These are phyloP conservation scores for Bothriochloa decipiens DNA, from an alignment of 176 grass and related monocot species.

Conservation along the genomic window DNA sequence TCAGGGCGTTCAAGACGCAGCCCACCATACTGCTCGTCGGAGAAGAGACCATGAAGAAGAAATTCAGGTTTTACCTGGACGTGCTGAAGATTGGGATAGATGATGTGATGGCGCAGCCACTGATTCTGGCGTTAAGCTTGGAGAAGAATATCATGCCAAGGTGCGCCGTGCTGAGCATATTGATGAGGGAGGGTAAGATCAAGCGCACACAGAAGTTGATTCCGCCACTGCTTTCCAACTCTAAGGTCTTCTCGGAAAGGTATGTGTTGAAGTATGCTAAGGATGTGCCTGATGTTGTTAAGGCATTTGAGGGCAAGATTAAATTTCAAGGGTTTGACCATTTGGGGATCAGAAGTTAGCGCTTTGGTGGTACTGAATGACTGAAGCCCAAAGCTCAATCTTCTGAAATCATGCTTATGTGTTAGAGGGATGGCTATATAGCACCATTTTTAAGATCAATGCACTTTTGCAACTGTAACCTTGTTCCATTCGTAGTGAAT, in stretches of 20 bases:
- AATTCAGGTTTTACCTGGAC: constrained; percentile 40
- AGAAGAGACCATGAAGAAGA: constrained; percentile 37
- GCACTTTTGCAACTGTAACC: background rate
- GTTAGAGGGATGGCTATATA: constrained; percentile 6
- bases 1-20: constrained; percentile 41
- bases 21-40: constrained; percentile 13
- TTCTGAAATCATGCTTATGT: background rate
- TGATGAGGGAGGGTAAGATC: constrained; percentile 52
- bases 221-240: background rate
- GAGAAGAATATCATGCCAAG: constrained; percentile 54
- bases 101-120: constrained; percentile 29
- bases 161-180: constrained; percentile 47
- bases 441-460: background rate
- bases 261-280: constrained; percentile 38
- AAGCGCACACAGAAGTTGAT: background rate
- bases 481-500: background rate
- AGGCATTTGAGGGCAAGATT: constrained; percentile 55
- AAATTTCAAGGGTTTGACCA: constrained; percentile 50
- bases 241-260: background rate
- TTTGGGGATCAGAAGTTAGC: background rate
- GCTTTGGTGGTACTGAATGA: background rate
- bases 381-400: background rate
- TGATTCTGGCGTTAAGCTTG: constrained; percentile 30
- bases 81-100: constrained; percentile 35
- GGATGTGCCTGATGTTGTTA: constrained; percentile 51